Evolutionary conservation across 768 basidiomycete species (phyloP), one percentile per base, ranked within the genome.

Genomic region (Lentinula boryana): DNA sequence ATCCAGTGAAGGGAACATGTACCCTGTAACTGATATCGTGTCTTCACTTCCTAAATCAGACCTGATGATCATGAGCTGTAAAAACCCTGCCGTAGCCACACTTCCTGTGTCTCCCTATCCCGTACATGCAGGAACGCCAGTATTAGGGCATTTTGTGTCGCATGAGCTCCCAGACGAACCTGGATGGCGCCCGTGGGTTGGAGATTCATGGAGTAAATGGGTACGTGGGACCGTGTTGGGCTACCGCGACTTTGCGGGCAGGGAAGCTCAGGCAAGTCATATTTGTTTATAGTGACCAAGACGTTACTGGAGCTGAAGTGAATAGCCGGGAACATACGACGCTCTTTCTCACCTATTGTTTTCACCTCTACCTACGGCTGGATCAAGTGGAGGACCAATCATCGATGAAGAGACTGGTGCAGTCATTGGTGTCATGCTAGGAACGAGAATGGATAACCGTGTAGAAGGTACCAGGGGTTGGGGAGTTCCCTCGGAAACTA

Each of bases 351-450:
- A 85, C 64, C 68, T 89, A 63, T 67, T 83, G 49, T 80, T 87
- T 68, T 71, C 73, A 38, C 79, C 80, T 2, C 67, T 81, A 7
- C 87, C 87, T 12, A 81, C 82, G 0, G 75, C 80, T 1, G 88
- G 88, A 6, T 87, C 86, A 18, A 88, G 86, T 60, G 88, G 88
- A 4, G 87, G 86, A 1, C 87, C 88, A 0, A 81, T 89, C 58
- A 73, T 89, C 7, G 83, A 86, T 60, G 77, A 79, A 63, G 76
- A 82, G 62, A 82, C 72, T 32, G 87, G 87, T 4, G 79, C 85
- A 0, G 86, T 89, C 3, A 76, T 89, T 1, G 88, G 88, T 1
- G 73, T 89, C 15, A 78, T 86, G 66, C 74, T 85, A 8, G 87
- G 87, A 13, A 80, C 81, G 38, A 75, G 81, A 65, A 82, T 84